Evolutionary conservation across 495 filamentous ascomycete species (phyloP).

Genomic region (Melanomma pulvis-pyrius): DNA sequence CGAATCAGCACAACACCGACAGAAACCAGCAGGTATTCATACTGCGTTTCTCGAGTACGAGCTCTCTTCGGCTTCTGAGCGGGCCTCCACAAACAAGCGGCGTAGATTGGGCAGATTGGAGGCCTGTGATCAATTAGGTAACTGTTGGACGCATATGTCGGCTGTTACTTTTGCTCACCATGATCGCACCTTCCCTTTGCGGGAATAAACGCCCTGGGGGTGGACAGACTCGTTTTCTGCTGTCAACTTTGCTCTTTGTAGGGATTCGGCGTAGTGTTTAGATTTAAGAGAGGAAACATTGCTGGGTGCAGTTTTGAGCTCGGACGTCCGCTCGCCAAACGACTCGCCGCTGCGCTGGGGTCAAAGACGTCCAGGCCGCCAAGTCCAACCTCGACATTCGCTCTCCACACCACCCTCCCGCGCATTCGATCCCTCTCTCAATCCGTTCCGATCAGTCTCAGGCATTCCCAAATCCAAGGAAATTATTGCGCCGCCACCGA

Average conservation of each 20-base stretch:
- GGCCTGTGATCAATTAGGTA: constrained; percentile 58
- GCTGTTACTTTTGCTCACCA: constrained; percentile 4
- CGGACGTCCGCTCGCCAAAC: not conserved
- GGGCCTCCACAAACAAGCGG: constrained; percentile 92
- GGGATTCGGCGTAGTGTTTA: no score
- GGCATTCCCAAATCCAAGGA: not conserved
- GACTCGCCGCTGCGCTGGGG: not conserved
- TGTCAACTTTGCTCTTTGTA: no score
- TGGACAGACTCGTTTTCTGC: no score
- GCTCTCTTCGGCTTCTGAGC: constrained; percentile 91
- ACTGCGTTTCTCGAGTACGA: constrained; percentile 92
- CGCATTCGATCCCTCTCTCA: not conserved
- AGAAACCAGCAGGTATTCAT: constrained; percentile 40
- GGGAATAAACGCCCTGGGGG: not conserved
- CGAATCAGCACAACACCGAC: not conserved
- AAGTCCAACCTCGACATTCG: constrained; percentile 5
- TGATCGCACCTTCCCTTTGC: not conserved
- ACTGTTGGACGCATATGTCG: no score
- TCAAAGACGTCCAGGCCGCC: constrained; percentile 8
- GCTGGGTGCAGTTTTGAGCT: not conserved
- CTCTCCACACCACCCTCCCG: not conserved
- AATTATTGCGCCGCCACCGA: constrained; percentile 12
- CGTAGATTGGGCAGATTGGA: constrained; percentile 88
- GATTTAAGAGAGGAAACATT: not conserved
- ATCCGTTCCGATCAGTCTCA: not conserved